Evolutionary conservation across 208 protist species (phyloP), one percentile per base, ranked within the genome.

Genomic region (Leishmania braziliensis): DNA sequence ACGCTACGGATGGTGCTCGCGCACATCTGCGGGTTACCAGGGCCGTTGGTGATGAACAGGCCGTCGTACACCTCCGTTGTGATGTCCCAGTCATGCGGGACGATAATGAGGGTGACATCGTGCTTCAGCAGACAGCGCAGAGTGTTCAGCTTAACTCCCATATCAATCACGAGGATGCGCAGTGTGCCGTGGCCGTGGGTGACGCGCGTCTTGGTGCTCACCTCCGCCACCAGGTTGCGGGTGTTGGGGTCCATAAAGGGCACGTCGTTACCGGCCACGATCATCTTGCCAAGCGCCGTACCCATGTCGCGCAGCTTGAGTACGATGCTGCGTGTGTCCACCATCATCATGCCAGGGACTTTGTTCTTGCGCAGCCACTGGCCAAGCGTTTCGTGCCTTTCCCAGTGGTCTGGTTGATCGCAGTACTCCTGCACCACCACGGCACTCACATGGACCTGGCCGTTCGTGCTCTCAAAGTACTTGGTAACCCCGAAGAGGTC

Each of bases 291-390:
- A 3, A 98, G 92, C 16, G 97, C 94, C 48, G 95, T 95, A 70
- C 96, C 98, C 80, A 96, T 95, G 43, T 99, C 94, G 56, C 98
- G 96, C 73, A 99, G 96, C 72, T 96, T 97, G 81, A 99, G 97
- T 46, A 99, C 99, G 74, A 99, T 95, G 75, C 92, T 95, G 74
- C 99, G 92, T 2, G 99, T 99, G 88, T 99, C 99, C 20, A 99
- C 93, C 81, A 98, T 98, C 88, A 96, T 99, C 77, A 99, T 93
- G 58, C 93, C 99, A 43, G 99, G 99, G 62, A 99, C 97, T 75
- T 99, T 98, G 78, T 99, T 90, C 75, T 92, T 71, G 53, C 91
- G 77, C 46, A 99, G 87, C 98, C 98, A 99, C 46, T 90, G 63
- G 36, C 90, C 89, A 33, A 98, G 91, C 43, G 83, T 90, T 78